Evolutionary conservation across 805 yeast genomes (phyloP).

Genomic region (Yarrowia porcina): DNA sequence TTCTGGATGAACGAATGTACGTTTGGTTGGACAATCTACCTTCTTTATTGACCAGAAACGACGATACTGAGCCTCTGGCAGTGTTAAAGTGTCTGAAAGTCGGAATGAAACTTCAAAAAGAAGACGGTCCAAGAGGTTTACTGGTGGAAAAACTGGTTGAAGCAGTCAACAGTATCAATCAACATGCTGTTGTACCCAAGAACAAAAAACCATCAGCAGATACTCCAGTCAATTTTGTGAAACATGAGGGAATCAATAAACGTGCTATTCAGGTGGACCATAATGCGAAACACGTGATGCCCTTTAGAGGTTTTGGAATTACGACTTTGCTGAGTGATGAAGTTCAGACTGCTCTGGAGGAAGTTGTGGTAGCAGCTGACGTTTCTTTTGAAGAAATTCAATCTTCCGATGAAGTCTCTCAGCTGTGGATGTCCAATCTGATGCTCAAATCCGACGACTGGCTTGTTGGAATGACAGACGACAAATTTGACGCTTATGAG

Average conservation of each 20-base stretch:
- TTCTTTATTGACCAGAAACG: constrained; percentile 31
- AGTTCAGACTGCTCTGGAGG: constrained; percentile 2
- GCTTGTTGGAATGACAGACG: background rate
- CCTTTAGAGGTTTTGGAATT: background rate
- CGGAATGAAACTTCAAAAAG: constrained; percentile 2
- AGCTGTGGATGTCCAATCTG: constrained; percentile 10
- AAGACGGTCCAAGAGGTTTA: background rate
- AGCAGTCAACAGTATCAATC: background rate
- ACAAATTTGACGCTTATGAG: constrained; percentile 20
- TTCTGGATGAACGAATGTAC: constrained; percentile 29
- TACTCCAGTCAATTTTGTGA: background rate
- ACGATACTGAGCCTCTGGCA: constrained; percentile 31
- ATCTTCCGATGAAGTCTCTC: background rate
- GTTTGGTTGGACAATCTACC: constrained; percentile 37
- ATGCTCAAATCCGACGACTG: constrained; percentile 22
- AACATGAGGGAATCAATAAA: background rate
- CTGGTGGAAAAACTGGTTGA: constrained; percentile 14
- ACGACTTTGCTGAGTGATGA: background rate
- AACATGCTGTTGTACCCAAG: background rate
- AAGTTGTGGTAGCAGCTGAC: background rate
- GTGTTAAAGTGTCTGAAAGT: constrained; percentile 29
- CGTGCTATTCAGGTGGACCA: constrained; percentile 1
- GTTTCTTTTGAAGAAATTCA: constrained; percentile 10
- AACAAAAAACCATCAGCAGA: background rate
- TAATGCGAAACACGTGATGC: constrained; percentile 18